phyloP scores from a whole-genome alignment of 805 yeast genomes.

The Lipomyces japonicus region DNA sequence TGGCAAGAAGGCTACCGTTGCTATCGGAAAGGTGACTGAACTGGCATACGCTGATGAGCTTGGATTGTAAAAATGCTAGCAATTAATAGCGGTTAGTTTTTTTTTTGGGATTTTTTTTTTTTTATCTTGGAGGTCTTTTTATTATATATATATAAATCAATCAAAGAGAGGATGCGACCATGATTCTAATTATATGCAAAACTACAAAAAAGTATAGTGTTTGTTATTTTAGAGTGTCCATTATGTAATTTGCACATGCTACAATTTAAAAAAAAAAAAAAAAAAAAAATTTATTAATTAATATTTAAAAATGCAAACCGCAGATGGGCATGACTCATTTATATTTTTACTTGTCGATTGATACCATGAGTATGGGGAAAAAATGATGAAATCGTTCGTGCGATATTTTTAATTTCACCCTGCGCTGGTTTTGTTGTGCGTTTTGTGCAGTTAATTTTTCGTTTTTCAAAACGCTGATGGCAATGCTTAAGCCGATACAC shows the following conservation, averaged over 20 bases:
- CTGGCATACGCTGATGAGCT: conserved; percentile 82
- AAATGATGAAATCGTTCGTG: not conserved
- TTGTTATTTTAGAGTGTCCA: too few relatives aligned
- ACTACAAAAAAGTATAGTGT: too few relatives aligned
- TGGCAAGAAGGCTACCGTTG: conserved; percentile 74
- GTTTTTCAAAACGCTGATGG: not conserved
- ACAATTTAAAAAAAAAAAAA: not conserved
- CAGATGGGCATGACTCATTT: too few relatives aligned
- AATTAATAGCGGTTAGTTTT: not conserved
- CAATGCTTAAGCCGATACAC: not conserved
- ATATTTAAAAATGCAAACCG: not conserved
- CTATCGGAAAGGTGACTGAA: conserved; percentile 80
- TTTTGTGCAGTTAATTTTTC: not conserved
- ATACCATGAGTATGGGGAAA: not conserved
- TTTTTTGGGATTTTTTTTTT: not conserved
- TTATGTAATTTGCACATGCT: too few relatives aligned
- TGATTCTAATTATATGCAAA: too few relatives aligned
- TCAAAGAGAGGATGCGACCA: too few relatives aligned
- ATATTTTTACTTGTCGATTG: not conserved
- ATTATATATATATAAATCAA: too few relatives aligned
- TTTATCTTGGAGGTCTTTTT: not conserved
- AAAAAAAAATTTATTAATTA: too few relatives aligned
- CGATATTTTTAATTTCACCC: not conserved
- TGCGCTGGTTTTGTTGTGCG: not conserved
- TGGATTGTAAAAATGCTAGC: not conserved